Evolutionary conservation across 2,329 filamentous ascomycete genomes (phyloP).

Genomic region (Clarireedia monteithiana): DNA sequence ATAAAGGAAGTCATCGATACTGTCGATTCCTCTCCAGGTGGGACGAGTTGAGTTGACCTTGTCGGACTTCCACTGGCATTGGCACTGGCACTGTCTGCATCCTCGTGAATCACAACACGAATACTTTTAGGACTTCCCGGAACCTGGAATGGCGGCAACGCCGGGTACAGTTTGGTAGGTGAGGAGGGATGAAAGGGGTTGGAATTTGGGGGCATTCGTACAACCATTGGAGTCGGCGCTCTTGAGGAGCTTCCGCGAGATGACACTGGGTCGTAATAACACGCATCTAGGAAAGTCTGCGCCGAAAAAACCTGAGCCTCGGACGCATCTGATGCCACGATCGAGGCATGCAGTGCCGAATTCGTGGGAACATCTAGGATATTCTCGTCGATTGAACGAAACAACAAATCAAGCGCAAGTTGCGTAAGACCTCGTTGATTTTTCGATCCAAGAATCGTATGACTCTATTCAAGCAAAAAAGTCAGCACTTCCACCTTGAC

Average conservation of each 20-base stretch:
- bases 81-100: constrained; percentile 11
- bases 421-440: constrained; percentile 85
- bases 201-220: constrained; percentile 36
- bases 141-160: constrained; percentile 13
- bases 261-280: constrained; percentile 60
- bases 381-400: constrained; percentile 67
- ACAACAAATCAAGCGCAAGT: constrained; percentile 82
- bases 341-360: constrained; percentile 60
- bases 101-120: constrained; percentile 14
- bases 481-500: not conserved
- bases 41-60: too few species aligned
- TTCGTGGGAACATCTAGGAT: constrained; percentile 56
- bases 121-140: constrained; percentile 26
- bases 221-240: constrained; percentile 62
- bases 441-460: constrained; percentile 88
- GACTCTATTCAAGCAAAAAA: constrained; percentile 51
- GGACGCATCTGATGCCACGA: constrained; percentile 69
- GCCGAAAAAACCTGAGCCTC: constrained; percentile 73
- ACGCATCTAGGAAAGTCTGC: constrained; percentile 66
- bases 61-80: not conserved
- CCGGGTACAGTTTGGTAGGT: constrained; percentile 15
- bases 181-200: constrained; percentile 10
- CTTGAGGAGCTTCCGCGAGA: constrained; percentile 51
- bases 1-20: constrained; percentile 14
- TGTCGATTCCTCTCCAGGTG: constrained; percentile 3